Conservation (phyloP, 345 rosid species). For the Salix exigua region DNA sequence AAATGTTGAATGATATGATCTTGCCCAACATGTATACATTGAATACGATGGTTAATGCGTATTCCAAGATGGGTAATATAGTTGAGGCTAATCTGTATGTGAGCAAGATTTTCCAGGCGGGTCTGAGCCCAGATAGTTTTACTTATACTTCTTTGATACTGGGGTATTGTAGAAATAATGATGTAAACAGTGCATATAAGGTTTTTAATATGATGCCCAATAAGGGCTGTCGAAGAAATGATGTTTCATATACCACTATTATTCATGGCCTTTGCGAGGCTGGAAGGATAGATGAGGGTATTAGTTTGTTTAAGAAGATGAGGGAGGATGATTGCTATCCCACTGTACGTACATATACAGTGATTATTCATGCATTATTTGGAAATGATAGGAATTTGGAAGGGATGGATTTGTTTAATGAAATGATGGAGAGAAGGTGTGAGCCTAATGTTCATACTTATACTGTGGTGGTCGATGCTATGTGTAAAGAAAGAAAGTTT, state of each 20-base stretch:
- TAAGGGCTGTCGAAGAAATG: conserved; percentile 67
- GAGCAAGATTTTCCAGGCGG: conserved; percentile 58
- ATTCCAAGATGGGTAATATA: conserved; percentile 63
- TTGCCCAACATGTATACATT: conserved; percentile 52
- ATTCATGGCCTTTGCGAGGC: conserved; percentile 78
- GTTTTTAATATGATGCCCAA: conserved; percentile 54
- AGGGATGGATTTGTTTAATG: conserved; percentile 48
- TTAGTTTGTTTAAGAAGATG: conserved; percentile 58
- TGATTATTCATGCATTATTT: conserved; percentile 60
- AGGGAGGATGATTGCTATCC: conserved; percentile 58
- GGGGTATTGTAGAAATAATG: conserved; percentile 68
- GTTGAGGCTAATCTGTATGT: conserved; percentile 50
- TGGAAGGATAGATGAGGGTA: conserved; percentile 60
- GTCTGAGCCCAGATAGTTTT: conserved; percentile 57
- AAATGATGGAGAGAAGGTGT: conserved; percentile 65
- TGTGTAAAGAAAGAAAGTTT: conserved; percentile 53
- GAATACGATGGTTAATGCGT: conserved; percentile 70
- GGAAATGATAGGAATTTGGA: conserved; percentile 47
- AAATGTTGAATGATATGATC: conserved; percentile 48
- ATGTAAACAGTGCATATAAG: conserved; percentile 58
- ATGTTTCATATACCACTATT: conserved; percentile 69
- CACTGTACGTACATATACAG: conserved; percentile 74
- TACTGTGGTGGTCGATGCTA: conserved; percentile 62
- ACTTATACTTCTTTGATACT: conserved; percentile 74
- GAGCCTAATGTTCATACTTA: conserved; percentile 72